Evolutionary conservation across 208 protist species (phyloP).

Genomic region (Wallacemonas rigidus): DNA sequence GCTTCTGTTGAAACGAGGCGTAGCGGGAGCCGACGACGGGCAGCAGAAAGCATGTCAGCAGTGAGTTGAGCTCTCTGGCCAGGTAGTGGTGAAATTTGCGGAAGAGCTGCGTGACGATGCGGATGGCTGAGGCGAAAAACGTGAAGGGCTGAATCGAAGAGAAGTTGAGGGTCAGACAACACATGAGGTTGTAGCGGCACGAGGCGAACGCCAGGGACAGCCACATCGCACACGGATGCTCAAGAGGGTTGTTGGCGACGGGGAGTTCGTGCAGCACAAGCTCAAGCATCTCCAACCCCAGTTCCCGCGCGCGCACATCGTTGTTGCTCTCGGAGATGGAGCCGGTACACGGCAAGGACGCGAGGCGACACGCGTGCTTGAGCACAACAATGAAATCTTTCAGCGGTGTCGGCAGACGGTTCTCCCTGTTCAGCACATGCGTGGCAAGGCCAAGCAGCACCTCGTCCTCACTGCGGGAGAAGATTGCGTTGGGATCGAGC

Average conservation of each 20-base stretch:
- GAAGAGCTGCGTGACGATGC: conserved; percentile 56
- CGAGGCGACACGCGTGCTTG: conserved; percentile 52
- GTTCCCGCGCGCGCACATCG: conserved; percentile 52
- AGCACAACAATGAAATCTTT: conserved; percentile 66
- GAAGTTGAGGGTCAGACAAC: conserved; percentile 55
- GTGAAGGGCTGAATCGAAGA: conserved; percentile 53
- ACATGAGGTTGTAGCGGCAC: conserved; percentile 67
- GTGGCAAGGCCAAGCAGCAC: conserved; percentile 22
- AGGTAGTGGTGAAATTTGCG: conserved; percentile 79
- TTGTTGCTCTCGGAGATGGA: conserved; percentile 42
- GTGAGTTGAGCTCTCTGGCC: conserved; percentile 63
- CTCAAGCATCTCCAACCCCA: conserved; percentile 66
- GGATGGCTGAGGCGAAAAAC: conserved; percentile 60
- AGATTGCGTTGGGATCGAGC: conserved; percentile 15
- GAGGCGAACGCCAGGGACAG: conserved; percentile 58
- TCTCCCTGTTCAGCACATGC: conserved; percentile 14
- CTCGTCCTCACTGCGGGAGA: conserved; percentile 25
- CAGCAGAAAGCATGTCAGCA: conserved; percentile 66
- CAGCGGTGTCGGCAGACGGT: conserved; percentile 44
- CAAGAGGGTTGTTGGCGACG: conserved; percentile 59
- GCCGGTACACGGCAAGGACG: conserved; percentile 38
- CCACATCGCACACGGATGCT: conserved; percentile 75
- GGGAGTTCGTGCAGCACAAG: conserved; percentile 54
- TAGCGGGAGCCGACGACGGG: conserved; percentile 61
- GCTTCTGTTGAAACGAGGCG: conserved; percentile 77